These are phyloP conservation scores for Cordyceps militaris DNA, from an alignment of 2,329 filamentous ascomycete genomes.

Conservation along the genomic window DNA sequence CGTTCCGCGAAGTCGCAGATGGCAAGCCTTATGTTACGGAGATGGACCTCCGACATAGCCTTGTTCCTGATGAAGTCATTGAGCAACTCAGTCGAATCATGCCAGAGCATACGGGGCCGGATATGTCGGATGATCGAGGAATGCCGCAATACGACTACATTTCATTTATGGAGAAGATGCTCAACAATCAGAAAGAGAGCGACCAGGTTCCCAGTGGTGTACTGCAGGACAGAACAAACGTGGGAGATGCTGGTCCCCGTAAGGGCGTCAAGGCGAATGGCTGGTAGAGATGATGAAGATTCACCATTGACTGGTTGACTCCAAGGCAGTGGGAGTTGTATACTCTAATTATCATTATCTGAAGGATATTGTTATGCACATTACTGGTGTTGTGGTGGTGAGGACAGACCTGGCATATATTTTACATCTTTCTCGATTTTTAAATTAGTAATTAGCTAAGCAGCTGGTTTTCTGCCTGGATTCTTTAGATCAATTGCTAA, in stretches of 20 bases:
- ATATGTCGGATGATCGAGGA: conserved; percentile 77
- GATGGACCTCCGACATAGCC: conserved; percentile 86
- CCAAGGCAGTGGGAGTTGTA: neutral
- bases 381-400: conserved; percentile 9
- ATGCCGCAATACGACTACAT: conserved; percentile 93
- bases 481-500: neutral
- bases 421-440: neutral
- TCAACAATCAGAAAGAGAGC: conserved; percentile 35
- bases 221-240: conserved; percentile 30
- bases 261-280: conserved; percentile 31
- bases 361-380: conserved; percentile 8
- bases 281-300: neutral
- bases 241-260: conserved; percentile 26
- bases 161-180: conserved; percentile 88
- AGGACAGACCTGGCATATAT: conserved; percentile 2
- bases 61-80: conserved; percentile 95
- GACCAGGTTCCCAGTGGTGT: conserved; percentile 23
- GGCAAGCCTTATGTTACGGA: conserved; percentile 98
- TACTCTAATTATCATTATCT: conserved; percentile 1
- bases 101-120: conserved; percentile 75
- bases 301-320: neutral
- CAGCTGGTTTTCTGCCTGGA: neutral
- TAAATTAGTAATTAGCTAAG: neutral
- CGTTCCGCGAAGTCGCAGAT: conserved; percentile 93
- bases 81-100: conserved; percentile 85